Base-by-base conservation (phyloP, 768 basidiomycete species). In the Glaciozyma antarctica region DNA sequence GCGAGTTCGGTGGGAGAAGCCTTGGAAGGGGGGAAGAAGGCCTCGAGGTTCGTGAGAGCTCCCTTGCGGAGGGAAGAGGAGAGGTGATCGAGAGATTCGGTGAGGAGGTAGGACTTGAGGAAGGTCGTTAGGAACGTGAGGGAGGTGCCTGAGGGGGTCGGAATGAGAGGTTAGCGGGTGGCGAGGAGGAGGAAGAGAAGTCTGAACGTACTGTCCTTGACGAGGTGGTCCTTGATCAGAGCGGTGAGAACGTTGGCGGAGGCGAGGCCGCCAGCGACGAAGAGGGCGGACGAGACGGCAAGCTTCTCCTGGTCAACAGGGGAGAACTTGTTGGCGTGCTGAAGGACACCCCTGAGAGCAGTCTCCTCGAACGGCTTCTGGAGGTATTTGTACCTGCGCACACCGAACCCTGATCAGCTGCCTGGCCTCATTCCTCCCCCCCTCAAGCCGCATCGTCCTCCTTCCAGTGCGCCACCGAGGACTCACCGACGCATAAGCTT, bases 361-460 rank as follows among this genome's bases (percentile, higher is more conserved):
- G 81, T 82, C 76, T 85, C 87, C 77, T 97, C 94, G 56, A 99
- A 85, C 52, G 94, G 91, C 78, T 87, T 91, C 78, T 97, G 94
- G 73, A 99, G 88, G 82, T 98, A 99, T 78, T 97, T 97, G 82
- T 97, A 98, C 79, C 92, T 94, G 62, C 13, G 38, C 19, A 65
- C 12, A 21, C 19, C 30, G 9, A 13, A n/a, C 10, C 21, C 24
- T 41, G 41, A 60, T 51, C 47, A 61, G 41, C 47, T 47, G 22
- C 47, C 8, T 24, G 19, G 16, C 22, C n/a, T 48, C n/a, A n/a
- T 48, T 16, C 47, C 24, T 24, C 19, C 7, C 7, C 17, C 8
- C 5, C 47, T 48, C 24, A 16, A 15, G 2, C 38, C 38, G 6
- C 38, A 5, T 41, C 38, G 7, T 41, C 38, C 38, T 41, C 38